Conservation (phyloP, 75 land plant species). For the Pinus albicaulis region DNA sequence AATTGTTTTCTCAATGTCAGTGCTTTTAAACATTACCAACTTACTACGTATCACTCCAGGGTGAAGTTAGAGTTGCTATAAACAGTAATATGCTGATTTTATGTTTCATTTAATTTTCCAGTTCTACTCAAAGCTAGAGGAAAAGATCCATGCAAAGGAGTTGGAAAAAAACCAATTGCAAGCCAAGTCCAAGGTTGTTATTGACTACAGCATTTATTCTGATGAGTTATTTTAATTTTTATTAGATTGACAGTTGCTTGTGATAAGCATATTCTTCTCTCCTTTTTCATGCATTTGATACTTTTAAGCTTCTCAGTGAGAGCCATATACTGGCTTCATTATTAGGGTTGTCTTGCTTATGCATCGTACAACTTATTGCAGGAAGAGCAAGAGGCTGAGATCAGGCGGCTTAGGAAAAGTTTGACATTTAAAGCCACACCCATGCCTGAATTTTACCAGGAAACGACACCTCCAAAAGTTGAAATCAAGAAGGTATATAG, state of each 20-base stretch:
- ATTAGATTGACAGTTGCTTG: background rate
- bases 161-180: conserved; percentile 65
- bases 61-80: background rate
- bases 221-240: background rate
- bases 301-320: background rate
- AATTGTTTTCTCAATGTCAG: background rate
- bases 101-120: conserved; percentile 11
- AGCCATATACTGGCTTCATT: background rate
- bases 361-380: background rate
- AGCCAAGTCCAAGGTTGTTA: conserved; percentile 74
- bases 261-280: background rate
- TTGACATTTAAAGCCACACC: conserved; percentile 81
- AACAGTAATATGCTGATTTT: background rate
- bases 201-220: background rate
- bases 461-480: conserved; percentile 69
- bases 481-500: conserved; percentile 71
- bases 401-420: conserved; percentile 72
- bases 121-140: conserved; percentile 90
- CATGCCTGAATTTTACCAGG: conserved; percentile 84
- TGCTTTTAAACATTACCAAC: background rate
- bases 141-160: conserved; percentile 86
- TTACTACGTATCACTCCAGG: background rate
- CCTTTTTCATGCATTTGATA: background rate
- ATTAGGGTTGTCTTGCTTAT: background rate
- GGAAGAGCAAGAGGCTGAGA: conserved; percentile 82